Evolutionary conservation across 768 basidiomycete species (phyloP), one percentile per base, ranked within the genome.

Genomic region (Termitomyces sp.): DNA sequence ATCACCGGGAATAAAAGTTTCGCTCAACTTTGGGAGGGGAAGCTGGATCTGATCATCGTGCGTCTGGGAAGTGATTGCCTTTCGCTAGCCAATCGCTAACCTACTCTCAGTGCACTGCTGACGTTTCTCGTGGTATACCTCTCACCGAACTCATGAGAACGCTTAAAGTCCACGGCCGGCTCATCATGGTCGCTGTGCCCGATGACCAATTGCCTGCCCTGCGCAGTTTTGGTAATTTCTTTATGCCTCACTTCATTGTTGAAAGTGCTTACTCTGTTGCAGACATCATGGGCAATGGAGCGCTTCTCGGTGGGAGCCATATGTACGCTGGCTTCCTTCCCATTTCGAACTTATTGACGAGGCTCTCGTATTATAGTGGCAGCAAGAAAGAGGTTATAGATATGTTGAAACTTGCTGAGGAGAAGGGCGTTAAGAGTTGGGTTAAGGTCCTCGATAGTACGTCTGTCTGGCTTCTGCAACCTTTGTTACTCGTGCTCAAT

Each of bases 351-450:
- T 7, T n/a, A 45, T 5, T 45, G 16, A 73, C 32, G 72, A 70
- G 32, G 70, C 69, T 44, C 75, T 6, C 13, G 22, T 77, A 66
- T 49, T 15, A 18, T 33, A 81, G 87, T 50, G 88, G 86, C 42
- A 81, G 76, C 70, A 86, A 84, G 74, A 75, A 79, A 57, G 86
- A 88, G 66, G 80, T 76, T n/a, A 57, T 78, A 18, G 78, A 80
- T 59, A 89, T 88, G 87, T 77, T 88, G 40, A 70, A 83, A 55
- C 78, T 89, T 35, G 84, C 84, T 1, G 79, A 78, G 7, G 75
- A 82, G 63, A 82, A 87, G 70, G 73, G 75, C 1, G 73, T 88
- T 64, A 77, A 79, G 66, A 78, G 80, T 12, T 84, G 79, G 77
- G 75, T 74, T 57, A 72, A 77, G 57, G 70, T 81, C 36, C 60